Conservation (phyloP, 352 stramenopile species). For the Thalassiosira sp. region DNA sequence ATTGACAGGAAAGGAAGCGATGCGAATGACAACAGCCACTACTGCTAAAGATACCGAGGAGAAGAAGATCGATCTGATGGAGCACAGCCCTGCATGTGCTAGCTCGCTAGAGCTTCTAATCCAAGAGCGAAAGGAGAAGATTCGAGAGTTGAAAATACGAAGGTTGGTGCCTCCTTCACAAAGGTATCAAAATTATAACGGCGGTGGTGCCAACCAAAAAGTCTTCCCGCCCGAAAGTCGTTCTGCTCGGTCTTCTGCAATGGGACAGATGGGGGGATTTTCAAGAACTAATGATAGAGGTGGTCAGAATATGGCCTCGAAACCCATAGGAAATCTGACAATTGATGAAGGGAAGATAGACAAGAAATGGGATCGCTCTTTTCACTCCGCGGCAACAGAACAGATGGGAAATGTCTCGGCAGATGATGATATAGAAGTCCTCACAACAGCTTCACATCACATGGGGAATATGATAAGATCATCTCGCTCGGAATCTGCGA, state of each 20-base stretch:
- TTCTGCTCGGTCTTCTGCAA: too few relatives aligned
- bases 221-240: too few relatives aligned
- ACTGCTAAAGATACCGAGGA: not conserved
- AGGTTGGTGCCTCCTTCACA: slow-evolving; percentile 11
- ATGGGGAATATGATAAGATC: not conserved
- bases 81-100: not conserved
- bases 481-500: not conserved
- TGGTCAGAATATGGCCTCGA: too few relatives aligned
- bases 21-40: not conserved
- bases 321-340: too few relatives aligned
- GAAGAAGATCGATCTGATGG: not conserved
- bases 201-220: too few relatives aligned
- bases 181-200: not conserved
- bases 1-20: not conserved
- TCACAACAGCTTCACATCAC: slow-evolving; percentile 5
- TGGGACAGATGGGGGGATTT: too few relatives aligned
- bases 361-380: too few relatives aligned
- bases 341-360: too few relatives aligned
- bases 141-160: slow-evolving; percentile 14
- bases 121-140: not conserved
- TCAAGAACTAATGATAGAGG: too few relatives aligned
- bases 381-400: too few relatives aligned
- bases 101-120: not conserved
- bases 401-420: not conserved
- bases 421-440: too few relatives aligned